Percentiles rank a stretch among this genome's conserved stretches.
Evolutionary conservation across 2,329 filamentous ascomycete species (phyloP).

Genomic region (Colletotrichum echinochloae): DNA sequence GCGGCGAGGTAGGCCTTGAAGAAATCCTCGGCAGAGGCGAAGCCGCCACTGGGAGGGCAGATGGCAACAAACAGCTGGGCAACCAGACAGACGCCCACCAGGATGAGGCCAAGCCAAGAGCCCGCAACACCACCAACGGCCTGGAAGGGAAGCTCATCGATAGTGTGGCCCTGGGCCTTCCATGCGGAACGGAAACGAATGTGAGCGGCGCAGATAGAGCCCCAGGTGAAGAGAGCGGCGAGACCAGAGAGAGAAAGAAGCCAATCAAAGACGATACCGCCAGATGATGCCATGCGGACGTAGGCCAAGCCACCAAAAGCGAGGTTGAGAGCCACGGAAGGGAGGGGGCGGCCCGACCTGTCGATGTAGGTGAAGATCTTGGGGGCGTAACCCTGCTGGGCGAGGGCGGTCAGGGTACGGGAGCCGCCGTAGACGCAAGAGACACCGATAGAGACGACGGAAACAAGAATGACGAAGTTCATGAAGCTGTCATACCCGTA

Average conservation of each 20-base stretch:
- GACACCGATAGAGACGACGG: constrained; percentile 66
- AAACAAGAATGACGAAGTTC: constrained; percentile 66
- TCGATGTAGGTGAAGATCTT: constrained; percentile 66
- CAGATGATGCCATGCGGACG: constrained; percentile 58
- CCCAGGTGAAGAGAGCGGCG: constrained; percentile 74
- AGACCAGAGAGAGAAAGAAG: constrained; percentile 73
- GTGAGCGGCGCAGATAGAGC: constrained; percentile 72
- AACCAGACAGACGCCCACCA: constrained; percentile 66
- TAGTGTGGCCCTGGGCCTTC: constrained; percentile 65
- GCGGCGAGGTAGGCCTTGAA: constrained; percentile 66
- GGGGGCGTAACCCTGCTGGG: constrained; percentile 67
- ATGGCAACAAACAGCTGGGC: constrained; percentile 66
- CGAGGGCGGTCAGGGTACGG: constrained; percentile 66
- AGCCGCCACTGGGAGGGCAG: constrained; percentile 49
- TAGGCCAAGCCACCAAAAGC: constrained; percentile 61
- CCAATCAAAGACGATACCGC: constrained; percentile 70
- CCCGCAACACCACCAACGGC: constrained; percentile 71
- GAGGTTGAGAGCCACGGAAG: constrained; percentile 59
- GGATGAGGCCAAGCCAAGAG: constrained; percentile 69
- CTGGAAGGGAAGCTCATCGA: constrained; percentile 75
- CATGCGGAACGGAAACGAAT: constrained; percentile 76
- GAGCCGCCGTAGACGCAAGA: constrained; percentile 67
- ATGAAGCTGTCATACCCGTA: constrained; percentile 62
- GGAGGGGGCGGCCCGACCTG: constrained; percentile 63
- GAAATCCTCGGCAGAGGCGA: constrained; percentile 60